Base-by-base conservation (phyloP, 1,284 basidiomycete genomes). In the Naganishia sp. region DNA sequence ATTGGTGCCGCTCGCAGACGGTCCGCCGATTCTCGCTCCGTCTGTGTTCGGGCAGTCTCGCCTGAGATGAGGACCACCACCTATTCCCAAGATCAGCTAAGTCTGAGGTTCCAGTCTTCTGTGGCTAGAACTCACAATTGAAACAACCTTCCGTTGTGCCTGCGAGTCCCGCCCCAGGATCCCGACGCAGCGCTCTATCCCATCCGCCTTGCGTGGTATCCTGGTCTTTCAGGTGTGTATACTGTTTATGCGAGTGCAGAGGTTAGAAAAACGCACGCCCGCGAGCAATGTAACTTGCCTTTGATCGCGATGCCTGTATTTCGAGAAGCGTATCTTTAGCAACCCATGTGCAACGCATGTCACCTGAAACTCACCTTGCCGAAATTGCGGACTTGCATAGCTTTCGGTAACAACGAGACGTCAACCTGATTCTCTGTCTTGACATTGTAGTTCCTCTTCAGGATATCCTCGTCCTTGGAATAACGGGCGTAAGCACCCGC, bases 351-450 rank as follows among this genome's bases (percentile, higher is more conserved):
- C 36, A 13, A 39, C 13, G 10, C 13, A 39, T 39, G 4, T 39
- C 13, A 13, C 36, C 36, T 2, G 3, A 7, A 39, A 73, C 90
- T 86, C 67, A 90, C 87, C 80, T 94, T 95, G 56, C 96, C 96
- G 77, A 94, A 99, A 81, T 98, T 89, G 78, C 88, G 88, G 73
- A 96, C 93, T 82, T 99, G 96, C 93, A 99, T 95, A 69, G 97
- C 90, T 79, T 90, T 86, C 9, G 96, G 96, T 48, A 99, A 83
- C 69, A 90, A 72, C 7, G 89, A 88, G 49, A 95, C 86, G 77
- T 98, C 94, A 55, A 94, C 77, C 0, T 90, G 89, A 25, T 88
- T 90, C 76, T 88, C 87, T 4, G 94, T 97, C 21, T 90, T 88
- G 75, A 91, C 90, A 0, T 91, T 93, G 75, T 84, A 97, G 79